Evolutionary conservation across 1,139 yeast species (phyloP), one percentile per base, ranked within the genome.

Genomic region (Casaregolazyma suthepensis): DNA sequence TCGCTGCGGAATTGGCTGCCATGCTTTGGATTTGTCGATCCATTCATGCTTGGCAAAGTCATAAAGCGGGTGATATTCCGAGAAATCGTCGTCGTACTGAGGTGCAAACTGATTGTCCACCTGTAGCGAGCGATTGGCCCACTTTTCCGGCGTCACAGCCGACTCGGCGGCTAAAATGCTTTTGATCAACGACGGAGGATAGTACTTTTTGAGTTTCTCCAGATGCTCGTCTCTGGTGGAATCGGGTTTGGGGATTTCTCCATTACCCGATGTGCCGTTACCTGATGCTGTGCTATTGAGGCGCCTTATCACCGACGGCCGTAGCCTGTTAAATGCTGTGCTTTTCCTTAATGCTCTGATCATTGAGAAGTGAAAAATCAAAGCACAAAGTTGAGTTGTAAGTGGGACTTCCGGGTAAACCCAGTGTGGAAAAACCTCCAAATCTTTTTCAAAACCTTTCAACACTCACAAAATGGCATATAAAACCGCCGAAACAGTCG

Each of bases 111-210:
- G 75, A 19, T 71, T 72, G 29, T 69, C 68, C 17, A 68, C 61
- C 22, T 71, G 67, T 29, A 68, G 62, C 57, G 71, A 70, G 47
- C 72, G 72, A 37, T 68, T 61, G 5, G 66, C 66, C 74, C 75
- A 78, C 60, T 81, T 78, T 52, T 78, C 73, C 17, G 96, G 94
- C 15, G 81, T 75, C 52, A 89, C 82, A 42, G 80, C 76, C 4
- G 87, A 75, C 71, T 91, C 96, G 1, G 97, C 86, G 51, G 86
- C 77, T 62, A 87, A 75, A 62, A 91, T 88, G 54, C 95, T 82
- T 65, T 88, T 86, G 59, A 91, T 79, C 52, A 90, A 75, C 55
- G 83, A 85, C 29, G 89, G 89, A 9, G 88, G 80, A 67, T 88
- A 88, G 72, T 81, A 88, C 66, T 87, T 79, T 48, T 80, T 72